Base-by-base conservation (phyloP, 495 filamentous ascomycete species). In the Neurospora sp. region DNA sequence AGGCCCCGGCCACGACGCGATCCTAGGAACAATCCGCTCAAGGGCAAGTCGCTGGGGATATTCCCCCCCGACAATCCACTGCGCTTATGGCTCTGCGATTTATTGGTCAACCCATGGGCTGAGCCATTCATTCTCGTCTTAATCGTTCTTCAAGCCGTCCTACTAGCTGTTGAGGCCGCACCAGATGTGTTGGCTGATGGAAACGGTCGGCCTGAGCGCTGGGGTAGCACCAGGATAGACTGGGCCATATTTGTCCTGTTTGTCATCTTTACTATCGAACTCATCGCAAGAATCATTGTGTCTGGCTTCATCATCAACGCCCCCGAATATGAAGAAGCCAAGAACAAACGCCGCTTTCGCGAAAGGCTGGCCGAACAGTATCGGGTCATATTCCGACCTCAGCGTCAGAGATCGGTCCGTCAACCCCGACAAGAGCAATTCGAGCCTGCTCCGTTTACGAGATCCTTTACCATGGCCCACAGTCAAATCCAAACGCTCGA, bases 221-320 rank as follows among this genome's bases (percentile, higher is more conserved):
- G 94, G 94, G 90, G 92, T 14, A 78, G 76, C 31, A 82, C 84
- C 10, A 85, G 84, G 38, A 92, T 95, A 70, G 93, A 98, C 78
- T 96, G 87, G 82, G 89, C 89, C 20, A 85, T 98, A 16, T 86
- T 98, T 69, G 89, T 80, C 3, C 89, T 98, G 10, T 99, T 99
- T 78, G 82, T 91, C 70, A 89, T 99, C 73, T 99, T 98, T 78
- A 97, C 96, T 7, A 79, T 96, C 20, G 96, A 99, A 79, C 87
- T 96, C 38, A 81, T 89, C 65, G 90, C 92, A 70, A 90, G 93
- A 73, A 89, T 93, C 44, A 89, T 98, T 72, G 96, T 99, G 12
- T 98, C 96, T 0, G 96, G 96, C 6, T 89, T 98, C 70, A 84
- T 99, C 45, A 83, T 96, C 70, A 99, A 99, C 80, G 88, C 94